A percentile compares a stretch with the other conserved stretches of the same genome.
Evolutionary conservation across 768 basidiomycete genomes (phyloP).

Genomic region (Pleurotus djamor): DNA sequence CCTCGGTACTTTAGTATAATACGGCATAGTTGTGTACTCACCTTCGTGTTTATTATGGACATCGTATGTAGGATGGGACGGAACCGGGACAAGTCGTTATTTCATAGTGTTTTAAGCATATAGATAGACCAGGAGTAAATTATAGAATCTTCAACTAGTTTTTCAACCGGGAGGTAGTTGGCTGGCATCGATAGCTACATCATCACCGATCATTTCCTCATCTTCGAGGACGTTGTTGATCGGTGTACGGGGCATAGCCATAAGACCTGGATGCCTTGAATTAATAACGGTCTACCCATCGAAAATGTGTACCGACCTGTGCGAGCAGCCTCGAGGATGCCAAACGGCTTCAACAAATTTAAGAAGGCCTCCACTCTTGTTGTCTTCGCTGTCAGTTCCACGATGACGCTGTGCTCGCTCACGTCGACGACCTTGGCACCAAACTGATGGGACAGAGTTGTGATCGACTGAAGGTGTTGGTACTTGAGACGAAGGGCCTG

Average conservation of each 20-base stretch:
- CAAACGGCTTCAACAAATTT: slow-evolving; percentile 88
- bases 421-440: slow-evolving; percentile 93
- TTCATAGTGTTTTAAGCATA: too few relatives aligned
- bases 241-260: slow-evolving; percentile 98
- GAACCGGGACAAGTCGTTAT: background rate
- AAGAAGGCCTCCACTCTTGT: slow-evolving; percentile 91
- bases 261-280: slow-evolving; percentile 58
- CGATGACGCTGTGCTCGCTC: slow-evolving; percentile 91
- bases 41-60: too few relatives aligned
- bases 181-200: slow-evolving; percentile 80
- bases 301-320: slow-evolving; percentile 56
- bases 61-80: background rate
- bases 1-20: too few relatives aligned
- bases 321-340: slow-evolving; percentile 91
- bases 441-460: slow-evolving; percentile 82
- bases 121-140: background rate
- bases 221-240: slow-evolving; percentile 58
- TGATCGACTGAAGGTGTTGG: slow-evolving; percentile 86
- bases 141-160: background rate
- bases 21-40: too few relatives aligned
- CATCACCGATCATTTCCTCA: slow-evolving; percentile 40
- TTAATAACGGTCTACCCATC: slow-evolving; percentile 18
- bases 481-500: slow-evolving; percentile 90
- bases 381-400: slow-evolving; percentile 94
- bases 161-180: slow-evolving; percentile 90